Evolutionary conservation across 768 basidiomycete species (phyloP), one percentile per base, ranked within the genome.

Genomic region (Lepiota venenata): DNA sequence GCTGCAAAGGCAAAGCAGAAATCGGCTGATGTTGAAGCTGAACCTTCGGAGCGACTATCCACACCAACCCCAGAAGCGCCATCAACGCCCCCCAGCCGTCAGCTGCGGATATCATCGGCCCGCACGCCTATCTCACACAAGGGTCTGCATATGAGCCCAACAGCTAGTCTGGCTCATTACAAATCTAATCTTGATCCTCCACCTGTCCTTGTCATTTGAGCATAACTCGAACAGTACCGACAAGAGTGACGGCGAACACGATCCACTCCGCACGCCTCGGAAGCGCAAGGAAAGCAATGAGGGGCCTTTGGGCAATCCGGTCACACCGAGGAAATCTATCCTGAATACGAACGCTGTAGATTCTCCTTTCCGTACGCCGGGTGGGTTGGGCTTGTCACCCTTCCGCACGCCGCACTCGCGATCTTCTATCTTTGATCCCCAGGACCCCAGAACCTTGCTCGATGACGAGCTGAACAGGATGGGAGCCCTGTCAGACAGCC

Each of bases 401-500:
- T 74, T 71, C 59, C 72, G 75, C 42, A 76, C 81, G 11, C 83
- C 81, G 3, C 74, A 74, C 11, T 73, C 78, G 41, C 69, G 78
- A 56, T 71, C 62, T 32, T 32, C 32, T 22, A 74, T 87, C 29
- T 83, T 81, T 58, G 88, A 90, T 64, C 87, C 88, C 27, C 83
- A 87, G 58, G 86, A 90, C 66, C 86, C 88, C 3, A 72, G 79
- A 29, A 71, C 78, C 29, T 61, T 89, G 40, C 71, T 91, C 20
- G 86, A 89, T 45, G 90, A 91, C 46, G 90, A 92, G 55, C 71
- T 92, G 51, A 79, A 76, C 45, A 72, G 84, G 52, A 67, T 82
- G 54, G 71, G 61, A 55, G 74, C 67, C 16, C 62, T 66, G 25
- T 77, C 76, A 18, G 84, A 85, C 35, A 89, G 87, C 61, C 88